Conservation (phyloP, 768 basidiomycete genomes). For the Leccinum longicurvipes region DNA sequence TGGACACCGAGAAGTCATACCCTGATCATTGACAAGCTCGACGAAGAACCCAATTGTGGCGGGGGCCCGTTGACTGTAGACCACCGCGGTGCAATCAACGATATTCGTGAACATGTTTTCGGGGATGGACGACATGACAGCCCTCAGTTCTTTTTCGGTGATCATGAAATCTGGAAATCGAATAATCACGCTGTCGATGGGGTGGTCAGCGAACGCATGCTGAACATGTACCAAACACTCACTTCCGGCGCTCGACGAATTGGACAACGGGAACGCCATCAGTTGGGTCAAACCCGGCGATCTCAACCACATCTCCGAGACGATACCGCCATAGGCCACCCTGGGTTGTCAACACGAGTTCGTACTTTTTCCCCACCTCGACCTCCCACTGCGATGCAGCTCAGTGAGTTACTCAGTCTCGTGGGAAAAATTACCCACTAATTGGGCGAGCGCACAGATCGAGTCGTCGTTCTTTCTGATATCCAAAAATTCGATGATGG, state of each 20-base stretch:
- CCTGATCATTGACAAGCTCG: slow-evolving; percentile 6
- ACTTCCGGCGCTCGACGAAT: slow-evolving; percentile 17
- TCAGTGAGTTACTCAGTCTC: neutral
- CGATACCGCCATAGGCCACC: slow-evolving; percentile 24
- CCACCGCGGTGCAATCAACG: slow-evolving; percentile 15
- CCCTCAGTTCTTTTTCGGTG: slow-evolving; percentile 10
- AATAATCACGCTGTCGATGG: neutral
- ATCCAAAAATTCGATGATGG: slow-evolving; percentile 16
- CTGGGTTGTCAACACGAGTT: slow-evolving; percentile 16
- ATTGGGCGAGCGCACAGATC: neutral
- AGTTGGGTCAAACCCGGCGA: slow-evolving; percentile 16
- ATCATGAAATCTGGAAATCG: slow-evolving; percentile 13
- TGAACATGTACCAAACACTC: neutral
- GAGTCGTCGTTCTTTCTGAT: slow-evolving; percentile 1
- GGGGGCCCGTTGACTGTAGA: slow-evolving; percentile 6
- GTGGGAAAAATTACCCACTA: neutral
- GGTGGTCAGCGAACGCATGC: neutral
- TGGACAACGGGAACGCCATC: slow-evolving; percentile 19
- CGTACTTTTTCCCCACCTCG: slow-evolving; percentile 13
- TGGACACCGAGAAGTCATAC: neutral
- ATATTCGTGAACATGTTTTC: neutral
- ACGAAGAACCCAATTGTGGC: slow-evolving; percentile 16
- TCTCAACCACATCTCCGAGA: slow-evolving; percentile 20
- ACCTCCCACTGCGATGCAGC: slow-evolving; percentile 15
- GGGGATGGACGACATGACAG: neutral